Evolutionary conservation across 2,329 filamentous ascomycete genomes (phyloP), one percentile per base, ranked within the genome.

Genomic region (Tolypocladium nubicola): DNA sequence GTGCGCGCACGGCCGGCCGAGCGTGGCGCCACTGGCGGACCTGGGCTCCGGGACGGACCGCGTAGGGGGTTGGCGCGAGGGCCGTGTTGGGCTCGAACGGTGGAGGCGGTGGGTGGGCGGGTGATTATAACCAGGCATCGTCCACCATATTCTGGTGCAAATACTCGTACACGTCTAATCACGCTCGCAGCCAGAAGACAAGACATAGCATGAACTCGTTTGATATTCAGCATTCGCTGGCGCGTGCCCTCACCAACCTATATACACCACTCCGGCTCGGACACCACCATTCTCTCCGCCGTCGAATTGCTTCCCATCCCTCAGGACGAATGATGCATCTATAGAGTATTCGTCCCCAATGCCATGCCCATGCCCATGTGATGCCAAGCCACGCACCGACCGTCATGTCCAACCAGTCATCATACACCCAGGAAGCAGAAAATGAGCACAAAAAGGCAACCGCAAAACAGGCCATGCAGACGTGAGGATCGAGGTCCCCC

Each of bases 1-100:
- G 67, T 95, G 90, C 70, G 90, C 90, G 1, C 90, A 95, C 74
- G 90, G 90, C 0, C 76, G 85, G 56, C 84, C 84, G 1, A 84
- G 81, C 39, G 81, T 88, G 79, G 79, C 81, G 7, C 85, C 85
- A 2, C 59, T 88, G n/a, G 69, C 85, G 4, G 78, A 83, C 59
- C 59, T 85, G 37, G 76, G 76, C 1, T 58, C 57, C 9, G 64
- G 61, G 2, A 52, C 52, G 23, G 63, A 58, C 11, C 60, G 62
- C 30, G 63, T 68, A 43, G 62, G 66, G 4, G 59, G 61, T 3
- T 71, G 68, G 69, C 53, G 58, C 21, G 70, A 66, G 19, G 53
- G 38, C n/a, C 38, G 39, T 11, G 26, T 52, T 19, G 52, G 54
- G 5, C 55, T 53, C 8, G 26, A 43, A 16, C 5, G 33, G 21